These are phyloP conservation scores for Carex littledalei DNA, from an alignment of 176 grass and related monocot genomes.

Conservation along the genomic window DNA sequence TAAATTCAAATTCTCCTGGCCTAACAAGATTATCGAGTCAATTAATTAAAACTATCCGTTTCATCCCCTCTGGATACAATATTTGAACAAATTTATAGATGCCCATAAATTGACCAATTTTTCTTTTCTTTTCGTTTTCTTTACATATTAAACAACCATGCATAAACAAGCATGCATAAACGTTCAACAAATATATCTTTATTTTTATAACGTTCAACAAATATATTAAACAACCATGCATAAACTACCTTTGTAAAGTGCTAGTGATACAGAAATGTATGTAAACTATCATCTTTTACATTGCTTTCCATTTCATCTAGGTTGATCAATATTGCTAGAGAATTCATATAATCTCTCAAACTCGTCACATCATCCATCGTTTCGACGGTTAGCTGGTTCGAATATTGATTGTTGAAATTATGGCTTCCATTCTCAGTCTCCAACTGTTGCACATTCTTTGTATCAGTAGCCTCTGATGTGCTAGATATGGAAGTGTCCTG, in stretches of 20 bases:
- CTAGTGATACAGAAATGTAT: not conserved
- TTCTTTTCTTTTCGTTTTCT: too few species aligned
- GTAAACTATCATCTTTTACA: not conserved
- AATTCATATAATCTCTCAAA: constrained; percentile 18
- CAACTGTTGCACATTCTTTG: not conserved
- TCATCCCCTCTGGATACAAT: too few species aligned
- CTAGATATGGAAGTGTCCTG: not conserved
- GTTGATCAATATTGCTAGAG: constrained; percentile 14
- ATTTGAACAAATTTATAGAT: too few species aligned
- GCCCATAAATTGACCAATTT: too few species aligned
- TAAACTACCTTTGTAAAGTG: too few species aligned
- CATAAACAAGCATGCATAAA: too few species aligned
- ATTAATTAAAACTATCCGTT: too few species aligned
- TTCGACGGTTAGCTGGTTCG: not conserved
- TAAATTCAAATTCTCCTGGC: too few species aligned
- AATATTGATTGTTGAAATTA: not conserved
- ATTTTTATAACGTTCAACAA: too few species aligned
- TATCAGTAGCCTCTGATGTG: not conserved
- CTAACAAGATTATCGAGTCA: too few species aligned
- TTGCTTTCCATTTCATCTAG: not conserved
- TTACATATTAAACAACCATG: too few species aligned
- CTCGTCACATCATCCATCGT: not conserved
- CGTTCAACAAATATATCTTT: not conserved
- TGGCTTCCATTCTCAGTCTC: not conserved
- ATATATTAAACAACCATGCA: too few species aligned